These are phyloP conservation scores for Monosporascus ibericus DNA, from an alignment of 2,329 filamentous ascomycete species.

Conservation along the genomic window DNA sequence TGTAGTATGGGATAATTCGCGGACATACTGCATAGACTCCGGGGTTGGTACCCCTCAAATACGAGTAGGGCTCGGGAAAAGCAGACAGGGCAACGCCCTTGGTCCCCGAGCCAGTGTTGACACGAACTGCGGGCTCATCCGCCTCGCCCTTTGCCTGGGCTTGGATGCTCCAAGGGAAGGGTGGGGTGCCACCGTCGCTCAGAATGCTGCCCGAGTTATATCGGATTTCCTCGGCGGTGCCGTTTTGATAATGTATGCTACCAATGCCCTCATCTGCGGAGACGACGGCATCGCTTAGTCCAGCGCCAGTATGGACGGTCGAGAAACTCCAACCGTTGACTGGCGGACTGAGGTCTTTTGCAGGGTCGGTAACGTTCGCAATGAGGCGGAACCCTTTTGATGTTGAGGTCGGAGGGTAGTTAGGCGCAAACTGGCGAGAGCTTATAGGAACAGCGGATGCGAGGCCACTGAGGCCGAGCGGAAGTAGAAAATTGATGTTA, in stretches of 20 bases:
- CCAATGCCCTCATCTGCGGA: conserved; percentile 11
- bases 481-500: neutral
- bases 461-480: neutral
- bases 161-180: conserved; percentile 31
- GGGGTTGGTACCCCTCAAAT: conserved; percentile 20
- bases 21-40: conserved; percentile 38
- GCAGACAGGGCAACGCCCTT: conserved; percentile 27
- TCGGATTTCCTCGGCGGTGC: conserved; percentile 29
- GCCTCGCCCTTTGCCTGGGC: conserved; percentile 16
- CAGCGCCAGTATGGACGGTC: conserved; percentile 38
- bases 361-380: conserved; percentile 37
- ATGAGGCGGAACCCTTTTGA: conserved; percentile 34
- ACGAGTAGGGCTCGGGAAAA: conserved; percentile 29
- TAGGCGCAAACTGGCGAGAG: neutral
- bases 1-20: conserved; percentile 35
- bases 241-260: conserved; percentile 44
- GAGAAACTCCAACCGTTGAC: conserved; percentile 35
- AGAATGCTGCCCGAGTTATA: conserved; percentile 29
- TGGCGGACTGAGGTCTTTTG: conserved; percentile 32
- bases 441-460: neutral
- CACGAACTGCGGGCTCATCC: conserved; percentile 22
- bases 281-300: conserved; percentile 32
- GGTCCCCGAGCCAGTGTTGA: conserved; percentile 32
- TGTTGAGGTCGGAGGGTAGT: conserved; percentile 14
- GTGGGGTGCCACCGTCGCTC: conserved; percentile 34